phyloP scores from a whole-genome alignment of 176 grass and related monocot species.

The Metroxylon sagu region DNA sequence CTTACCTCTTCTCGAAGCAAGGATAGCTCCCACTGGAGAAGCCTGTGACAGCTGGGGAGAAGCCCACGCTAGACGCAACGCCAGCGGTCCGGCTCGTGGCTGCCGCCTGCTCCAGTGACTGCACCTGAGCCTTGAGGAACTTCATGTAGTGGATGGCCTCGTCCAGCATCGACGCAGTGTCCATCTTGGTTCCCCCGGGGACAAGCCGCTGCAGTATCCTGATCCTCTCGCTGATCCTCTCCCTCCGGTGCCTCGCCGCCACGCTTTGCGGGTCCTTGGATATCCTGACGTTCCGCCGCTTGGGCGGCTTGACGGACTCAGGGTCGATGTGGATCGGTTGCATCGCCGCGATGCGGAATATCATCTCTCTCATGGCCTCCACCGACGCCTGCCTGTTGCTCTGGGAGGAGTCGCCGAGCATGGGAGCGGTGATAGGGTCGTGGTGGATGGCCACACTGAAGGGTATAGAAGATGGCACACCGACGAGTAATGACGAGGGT shows the following conservation, averaged over 20 bases:
- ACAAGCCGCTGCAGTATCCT: constrained; percentile 69
- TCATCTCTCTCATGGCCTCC: too few relatives aligned
- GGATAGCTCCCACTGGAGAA: too few relatives aligned
- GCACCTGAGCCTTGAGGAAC: constrained; percentile 81
- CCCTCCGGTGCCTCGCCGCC: constrained; percentile 48
- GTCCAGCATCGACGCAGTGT: constrained; percentile 85
- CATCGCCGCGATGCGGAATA: too few relatives aligned
- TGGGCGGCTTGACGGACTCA: neutral
- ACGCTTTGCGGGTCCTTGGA: constrained; percentile 72
- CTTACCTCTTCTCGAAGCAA: too few relatives aligned
- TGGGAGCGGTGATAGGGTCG: too few relatives aligned
- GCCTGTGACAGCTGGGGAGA: too few relatives aligned
- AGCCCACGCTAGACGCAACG: too few relatives aligned
- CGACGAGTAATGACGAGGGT: neutral
- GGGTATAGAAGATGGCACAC: too few relatives aligned
- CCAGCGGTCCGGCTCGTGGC: too few relatives aligned
- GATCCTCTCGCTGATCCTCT: constrained; percentile 54
- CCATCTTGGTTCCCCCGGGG: constrained; percentile 69
- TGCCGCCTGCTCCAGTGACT: constrained; percentile 23
- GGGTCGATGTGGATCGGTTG: constrained; percentile 18
- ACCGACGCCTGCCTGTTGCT: too few relatives aligned
- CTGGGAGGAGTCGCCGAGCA: too few relatives aligned
- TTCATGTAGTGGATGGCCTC: constrained; percentile 79
- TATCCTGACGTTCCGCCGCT: constrained; percentile 27
- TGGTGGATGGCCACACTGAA: too few relatives aligned